These are phyloP conservation scores for Diaporthe eres DNA, from an alignment of 2,329 filamentous ascomycete species.

Conservation along the genomic window DNA sequence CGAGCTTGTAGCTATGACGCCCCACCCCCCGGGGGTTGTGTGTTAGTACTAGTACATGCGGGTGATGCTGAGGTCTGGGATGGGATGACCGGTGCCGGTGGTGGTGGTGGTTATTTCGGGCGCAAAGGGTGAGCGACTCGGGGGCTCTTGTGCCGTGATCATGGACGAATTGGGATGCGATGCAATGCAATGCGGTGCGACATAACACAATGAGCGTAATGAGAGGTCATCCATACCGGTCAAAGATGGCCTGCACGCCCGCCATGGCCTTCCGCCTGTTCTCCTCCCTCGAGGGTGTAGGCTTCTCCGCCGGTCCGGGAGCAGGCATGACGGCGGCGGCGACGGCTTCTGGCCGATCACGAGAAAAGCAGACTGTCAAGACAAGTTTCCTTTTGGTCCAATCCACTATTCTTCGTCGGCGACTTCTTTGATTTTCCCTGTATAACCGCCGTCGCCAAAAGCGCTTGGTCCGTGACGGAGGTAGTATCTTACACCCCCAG, in stretches of 20 bases:
- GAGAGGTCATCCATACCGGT: slow-evolving; percentile 24
- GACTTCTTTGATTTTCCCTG: not conserved
- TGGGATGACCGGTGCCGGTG: not conserved
- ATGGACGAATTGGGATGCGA: not conserved
- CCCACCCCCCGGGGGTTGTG: no score
- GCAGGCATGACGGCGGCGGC: not conserved
- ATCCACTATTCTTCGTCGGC: not conserved
- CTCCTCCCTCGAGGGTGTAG: slow-evolving; percentile 24
- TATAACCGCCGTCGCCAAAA: not conserved
- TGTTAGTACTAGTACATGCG: not conserved
- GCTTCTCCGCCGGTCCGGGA: slow-evolving; percentile 12
- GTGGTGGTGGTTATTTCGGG: not conserved
- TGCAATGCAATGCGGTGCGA: not conserved
- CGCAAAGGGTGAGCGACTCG: no score
- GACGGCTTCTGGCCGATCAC: not conserved
- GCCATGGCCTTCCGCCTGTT: slow-evolving; percentile 39
- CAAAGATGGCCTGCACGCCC: slow-evolving; percentile 39
- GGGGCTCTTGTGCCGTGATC: not conserved
- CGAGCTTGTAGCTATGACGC: slow-evolving; percentile 42
- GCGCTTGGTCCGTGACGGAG: not conserved
- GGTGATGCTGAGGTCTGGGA: not conserved
- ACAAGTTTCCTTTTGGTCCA: not conserved
- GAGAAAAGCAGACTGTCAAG: not conserved
- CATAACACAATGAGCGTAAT: not conserved
- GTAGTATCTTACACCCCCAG: no score